Evolutionary conservation across 768 basidiomycete genomes (phyloP), one percentile per base, ranked within the genome.

Genomic region (Thelephora ganbajun): DNA sequence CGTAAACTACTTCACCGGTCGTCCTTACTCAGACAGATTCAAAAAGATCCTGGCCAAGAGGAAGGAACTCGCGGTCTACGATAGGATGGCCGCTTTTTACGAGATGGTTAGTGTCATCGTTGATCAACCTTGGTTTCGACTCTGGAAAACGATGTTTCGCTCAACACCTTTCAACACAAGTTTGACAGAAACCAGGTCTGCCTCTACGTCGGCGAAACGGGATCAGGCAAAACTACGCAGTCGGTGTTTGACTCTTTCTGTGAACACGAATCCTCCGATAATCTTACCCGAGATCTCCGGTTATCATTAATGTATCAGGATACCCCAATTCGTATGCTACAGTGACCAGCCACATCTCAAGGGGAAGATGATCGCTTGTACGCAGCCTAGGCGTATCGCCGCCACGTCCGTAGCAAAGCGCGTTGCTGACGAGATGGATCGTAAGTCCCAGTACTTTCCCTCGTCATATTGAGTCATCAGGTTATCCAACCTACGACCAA

Each of bases 391-490:
- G 56, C 76, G 94, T 68, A 91, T 99, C 3, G 92, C 94, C 11
- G 92, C 94, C 7, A 97, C 96, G 90, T 90, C 87, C 13, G 94
- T 97, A 2, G 94, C 94, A 18, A 93, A 94, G 63, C 92, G 94
- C 66, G 94, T 99, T 1, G 92, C 94, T 4, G 94, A 98, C 59
- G 94, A 98, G 65, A 93, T 98, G 91, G 94, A 98, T 61, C 89
- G 90, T 90, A 55, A 56, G 87, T 66, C 47, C 11, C 42, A 6
- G 43, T 42, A 42, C 30, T 34, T 42, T n/a, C 16, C 26, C 22
- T 14, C 39, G 11, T 14, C 16, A 41, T 41, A 14, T 41, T 2
- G n/a, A 36, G 14, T 14, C 5, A 37, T 37, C n/a, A 6, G 4
- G 9, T 30, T 30, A 30, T 30, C 26, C 26, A 30, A 9, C 9